phyloP scores from a whole-genome alignment of 208 protist species.

The Wallacemonas sp. region DNA sequence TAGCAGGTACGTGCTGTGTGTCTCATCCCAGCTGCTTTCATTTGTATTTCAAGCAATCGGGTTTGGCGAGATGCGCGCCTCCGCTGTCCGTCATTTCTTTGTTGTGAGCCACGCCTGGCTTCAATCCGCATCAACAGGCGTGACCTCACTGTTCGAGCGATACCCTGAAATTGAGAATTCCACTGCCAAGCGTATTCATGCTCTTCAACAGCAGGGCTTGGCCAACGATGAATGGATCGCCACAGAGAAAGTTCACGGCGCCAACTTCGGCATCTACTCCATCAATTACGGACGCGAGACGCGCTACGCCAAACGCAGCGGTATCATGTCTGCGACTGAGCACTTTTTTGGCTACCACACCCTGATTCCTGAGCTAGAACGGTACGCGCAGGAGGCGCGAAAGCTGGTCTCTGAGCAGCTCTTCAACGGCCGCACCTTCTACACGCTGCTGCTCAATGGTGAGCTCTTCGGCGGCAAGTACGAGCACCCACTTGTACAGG shows the following conservation, averaged over 20 bases:
- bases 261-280: constrained; percentile 88
- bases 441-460: constrained; percentile 76
- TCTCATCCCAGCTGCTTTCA: too few species aligned
- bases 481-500: constrained; percentile 67
- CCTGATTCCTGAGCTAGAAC: constrained; percentile 66
- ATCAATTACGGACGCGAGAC: constrained; percentile 50
- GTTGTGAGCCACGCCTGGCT: constrained; percentile 1
- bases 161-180: constrained; percentile 88
- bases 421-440: constrained; percentile 21
- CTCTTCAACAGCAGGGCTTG: constrained; percentile 40
- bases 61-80: constrained; percentile 10
- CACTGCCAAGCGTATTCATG: constrained; percentile 60
- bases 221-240: constrained; percentile 87
- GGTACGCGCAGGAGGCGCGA: constrained; percentile 33
- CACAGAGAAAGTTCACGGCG: constrained; percentile 88
- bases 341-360: constrained; percentile 90
- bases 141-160: constrained; percentile 55
- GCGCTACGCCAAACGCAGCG: constrained; percentile 79
- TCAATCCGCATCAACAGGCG: constrained; percentile 22
- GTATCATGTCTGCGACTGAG: constrained; percentile 73
- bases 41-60: too few species aligned
- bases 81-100: constrained; percentile 26
- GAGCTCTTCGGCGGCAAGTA: constrained; percentile 91
- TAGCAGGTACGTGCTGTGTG: too few species aligned
- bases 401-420: constrained; percentile 35